phyloP scores from a whole-genome alignment of 1,284 basidiomycete species.

The Microbotryum lychnidis-dioicae region DNA sequence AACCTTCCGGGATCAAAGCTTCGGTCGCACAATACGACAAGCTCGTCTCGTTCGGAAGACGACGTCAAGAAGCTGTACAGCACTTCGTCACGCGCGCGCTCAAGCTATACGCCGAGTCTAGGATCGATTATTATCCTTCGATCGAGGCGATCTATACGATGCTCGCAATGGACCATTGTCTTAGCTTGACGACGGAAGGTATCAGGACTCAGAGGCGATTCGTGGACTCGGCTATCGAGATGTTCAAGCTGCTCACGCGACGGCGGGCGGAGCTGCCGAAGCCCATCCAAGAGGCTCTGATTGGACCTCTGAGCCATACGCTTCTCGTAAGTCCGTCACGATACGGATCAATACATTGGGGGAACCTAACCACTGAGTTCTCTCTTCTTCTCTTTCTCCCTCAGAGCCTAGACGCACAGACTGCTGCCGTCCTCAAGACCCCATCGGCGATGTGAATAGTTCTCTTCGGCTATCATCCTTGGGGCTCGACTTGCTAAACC shows the following conservation, averaged over 20 bases:
- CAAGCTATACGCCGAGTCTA: constrained; percentile 11
- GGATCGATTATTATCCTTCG: constrained; percentile 8
- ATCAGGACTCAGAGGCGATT: neutral
- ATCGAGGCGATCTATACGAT: constrained; percentile 12
- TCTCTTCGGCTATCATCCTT: neutral
- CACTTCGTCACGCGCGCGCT: constrained; percentile 6
- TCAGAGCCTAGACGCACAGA: constrained; percentile 15
- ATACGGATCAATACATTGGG: neutral
- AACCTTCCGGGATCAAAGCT: neutral
- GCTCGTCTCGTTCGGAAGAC: neutral
- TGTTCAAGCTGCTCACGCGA: constrained; percentile 7
- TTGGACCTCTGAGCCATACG: constrained; percentile 6
- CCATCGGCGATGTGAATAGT: neutral
- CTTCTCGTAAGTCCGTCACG: constrained; percentile 7
- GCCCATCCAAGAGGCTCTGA: neutral
- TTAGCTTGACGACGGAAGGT: constrained; percentile 2
- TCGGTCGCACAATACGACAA: neutral
- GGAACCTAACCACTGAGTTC: neutral
- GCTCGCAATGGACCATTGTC: constrained; percentile 10
- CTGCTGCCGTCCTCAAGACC: neutral
- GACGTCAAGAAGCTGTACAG: constrained; percentile 4
- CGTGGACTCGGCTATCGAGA: neutral
- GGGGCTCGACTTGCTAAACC: neutral
- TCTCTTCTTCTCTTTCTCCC: neutral
- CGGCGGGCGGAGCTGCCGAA: neutral